Base-by-base conservation (phyloP, 2,329 filamentous ascomycete genomes). In the Colletotrichum aenigma region DNA sequence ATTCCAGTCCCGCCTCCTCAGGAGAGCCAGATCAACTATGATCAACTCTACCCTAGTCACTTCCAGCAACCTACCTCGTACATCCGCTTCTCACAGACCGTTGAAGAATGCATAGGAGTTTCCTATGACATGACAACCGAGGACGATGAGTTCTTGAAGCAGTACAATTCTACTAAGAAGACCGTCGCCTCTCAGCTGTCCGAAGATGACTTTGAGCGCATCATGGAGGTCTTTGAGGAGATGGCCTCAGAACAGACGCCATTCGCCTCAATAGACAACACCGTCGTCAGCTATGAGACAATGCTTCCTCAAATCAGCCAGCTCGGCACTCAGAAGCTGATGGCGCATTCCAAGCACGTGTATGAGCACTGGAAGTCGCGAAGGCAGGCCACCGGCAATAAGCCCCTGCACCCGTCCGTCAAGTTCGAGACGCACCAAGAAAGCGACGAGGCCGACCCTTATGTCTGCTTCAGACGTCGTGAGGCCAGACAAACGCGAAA, bases 1-100 rank as follows among this genome's bases (percentile, higher is more conserved):
- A 93, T 93, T 78, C 92, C 92, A 38, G 92, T 93, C 21, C 92
- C 92, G 77, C 92, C 92, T 80, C 91, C 92, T 16, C 85, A 92
- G 81, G 88, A 92, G 85, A 92, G 90, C 80, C 87, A 89, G 78
- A 87, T 96, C 85, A 91, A 95, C 85, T 99, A 98, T 93, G 95
- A 97, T 85, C 91, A 94, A 81, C 91, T 98, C 80, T 98, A 98
- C 83, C 91, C 94, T 66, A 92, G 91, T 78, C 88, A 89, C 74
- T 98, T 96, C 86, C 91, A 93, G 81, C 94, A 97, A 84, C 96
- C 97, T 68, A 93, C 93, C 77, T 97, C 96, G 77, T 98, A 98
- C 86, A 98, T 99, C 83, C 95, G 96, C 78, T 98, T 98, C 87
- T 98, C 97, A 78, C 96, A 98, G 79, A 99, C 97, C 4, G 96